phyloP scores from a whole-genome alignment of 192 early-diverging fungal genomes.

The Backusella australiensis region DNA sequence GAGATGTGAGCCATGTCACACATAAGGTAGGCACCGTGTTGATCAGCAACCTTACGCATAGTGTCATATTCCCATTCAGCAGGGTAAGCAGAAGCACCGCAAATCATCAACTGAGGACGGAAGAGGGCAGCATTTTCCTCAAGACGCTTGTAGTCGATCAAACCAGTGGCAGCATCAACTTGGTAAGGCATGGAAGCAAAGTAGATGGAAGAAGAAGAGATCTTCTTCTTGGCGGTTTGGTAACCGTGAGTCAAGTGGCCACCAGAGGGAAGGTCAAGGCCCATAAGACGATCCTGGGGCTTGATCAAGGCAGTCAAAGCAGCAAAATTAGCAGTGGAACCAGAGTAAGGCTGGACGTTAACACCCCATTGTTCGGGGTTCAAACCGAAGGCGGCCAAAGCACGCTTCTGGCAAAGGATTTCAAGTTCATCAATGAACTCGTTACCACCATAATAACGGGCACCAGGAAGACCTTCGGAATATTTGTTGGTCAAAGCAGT shows the following conservation, averaged over 20 bases:
- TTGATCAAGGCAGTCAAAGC: conserved; percentile 93
- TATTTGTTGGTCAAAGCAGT: conserved; percentile 99
- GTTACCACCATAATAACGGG: conserved; percentile 99
- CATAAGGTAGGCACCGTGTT: conserved; percentile 95
- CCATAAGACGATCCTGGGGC: conserved; percentile 99
- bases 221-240: conserved; percentile 99
- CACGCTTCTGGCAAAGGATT: conserved; percentile 93
- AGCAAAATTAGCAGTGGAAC: conserved; percentile 98
- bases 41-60: conserved; percentile 95
- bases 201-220: conserved; percentile 99
- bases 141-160: conserved; percentile 93
- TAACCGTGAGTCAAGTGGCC: conserved; percentile 99
- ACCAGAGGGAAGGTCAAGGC: conserved; percentile 98
- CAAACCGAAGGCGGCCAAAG: conserved; percentile 90
- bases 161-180: conserved; percentile 82
- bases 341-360: conserved; percentile 99
- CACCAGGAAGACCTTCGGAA: conserved; percentile 98
- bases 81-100: conserved; percentile 97
- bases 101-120: conserved; percentile 98
- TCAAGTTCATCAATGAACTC: conserved; percentile 97
- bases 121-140: conserved; percentile 92
- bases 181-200: conserved; percentile 99
- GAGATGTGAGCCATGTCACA: conserved; percentile 99
- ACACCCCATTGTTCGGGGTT: conserved; percentile 94
- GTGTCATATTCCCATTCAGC: conserved; percentile 99